Conservation (phyloP, 2,329 filamentous ascomycete genomes). For the Lachnellula suecica region DNA sequence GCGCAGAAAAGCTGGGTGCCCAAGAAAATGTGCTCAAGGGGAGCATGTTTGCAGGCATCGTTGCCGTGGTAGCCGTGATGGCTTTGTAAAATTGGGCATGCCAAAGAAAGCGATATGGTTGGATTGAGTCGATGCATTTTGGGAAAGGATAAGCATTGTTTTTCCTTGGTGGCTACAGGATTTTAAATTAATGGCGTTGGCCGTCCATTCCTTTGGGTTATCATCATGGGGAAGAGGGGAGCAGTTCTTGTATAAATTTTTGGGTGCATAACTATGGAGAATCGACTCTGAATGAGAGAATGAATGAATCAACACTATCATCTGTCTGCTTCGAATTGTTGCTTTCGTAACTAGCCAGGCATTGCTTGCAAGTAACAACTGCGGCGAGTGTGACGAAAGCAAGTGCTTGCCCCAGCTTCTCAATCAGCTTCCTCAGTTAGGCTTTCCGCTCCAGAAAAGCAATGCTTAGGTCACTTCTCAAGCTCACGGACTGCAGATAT, state of each 20-base stretch:
- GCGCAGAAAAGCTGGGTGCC: conserved; percentile 24
- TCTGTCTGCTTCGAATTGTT: too few species aligned
- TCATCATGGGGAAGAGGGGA: not conserved
- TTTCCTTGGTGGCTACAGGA: not conserved
- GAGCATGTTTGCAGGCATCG: conserved; percentile 30
- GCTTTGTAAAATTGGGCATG: conserved; percentile 43
- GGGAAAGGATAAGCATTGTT: conserved; percentile 15
- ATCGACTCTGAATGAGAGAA: not conserved
- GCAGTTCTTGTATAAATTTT: conserved; percentile 21
- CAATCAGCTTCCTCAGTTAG: too few species aligned
- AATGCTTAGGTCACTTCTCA: too few species aligned
- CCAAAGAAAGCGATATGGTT: conserved; percentile 72
- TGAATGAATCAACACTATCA: too few species aligned
- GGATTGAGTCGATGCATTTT: conserved; percentile 64
- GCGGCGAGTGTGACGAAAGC: too few species aligned
- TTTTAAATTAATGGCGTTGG: conserved; percentile 26
- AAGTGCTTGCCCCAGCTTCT: too few species aligned
- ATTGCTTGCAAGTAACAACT: too few species aligned
- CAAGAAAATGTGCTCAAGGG: conserved; percentile 29
- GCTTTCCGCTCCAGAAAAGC: too few species aligned
- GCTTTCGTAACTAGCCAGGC: too few species aligned
- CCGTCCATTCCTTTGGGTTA: conserved; percentile 24
- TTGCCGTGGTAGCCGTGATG: conserved; percentile 33
- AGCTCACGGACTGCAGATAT: too few species aligned
- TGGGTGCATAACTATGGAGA: not conserved